Evolutionary conservation across 495 filamentous ascomycete species (phyloP).

Genomic region (Daldinia grandis): DNA sequence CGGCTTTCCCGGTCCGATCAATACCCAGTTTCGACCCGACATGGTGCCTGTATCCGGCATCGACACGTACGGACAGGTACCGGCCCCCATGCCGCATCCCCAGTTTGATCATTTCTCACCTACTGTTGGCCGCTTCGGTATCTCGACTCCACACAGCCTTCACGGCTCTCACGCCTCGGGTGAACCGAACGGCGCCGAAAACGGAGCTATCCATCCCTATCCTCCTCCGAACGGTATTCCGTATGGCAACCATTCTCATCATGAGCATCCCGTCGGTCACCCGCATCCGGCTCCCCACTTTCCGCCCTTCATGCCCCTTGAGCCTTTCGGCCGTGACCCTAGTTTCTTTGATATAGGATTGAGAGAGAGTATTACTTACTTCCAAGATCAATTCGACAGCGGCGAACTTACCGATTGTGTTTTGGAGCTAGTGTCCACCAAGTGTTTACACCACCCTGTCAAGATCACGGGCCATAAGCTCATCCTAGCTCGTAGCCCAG

Average conservation of each 20-base stretch:
- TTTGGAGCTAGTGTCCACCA: slow-evolving; percentile 56
- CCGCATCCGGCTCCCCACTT: slow-evolving; percentile 30
- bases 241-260: slow-evolving; percentile 41
- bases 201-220: slow-evolving; percentile 39
- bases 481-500: slow-evolving; percentile 60
- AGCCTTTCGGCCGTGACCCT: slow-evolving; percentile 23
- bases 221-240: slow-evolving; percentile 43
- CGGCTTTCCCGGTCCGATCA: slow-evolving; percentile 46
- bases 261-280: slow-evolving; percentile 36
- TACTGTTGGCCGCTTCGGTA: slow-evolving; percentile 49
- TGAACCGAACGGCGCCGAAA: slow-evolving; percentile 49
- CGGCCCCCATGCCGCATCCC: slow-evolving; percentile 45
- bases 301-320: slow-evolving; percentile 36
- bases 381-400: slow-evolving; percentile 51
- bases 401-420: slow-evolving; percentile 57
- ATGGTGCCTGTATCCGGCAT: slow-evolving; percentile 30
- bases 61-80: slow-evolving; percentile 46
- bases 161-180: slow-evolving; percentile 62
- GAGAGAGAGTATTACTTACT: slow-evolving; percentile 49
- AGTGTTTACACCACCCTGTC: slow-evolving; percentile 49
- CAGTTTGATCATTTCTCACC: slow-evolving; percentile 52
- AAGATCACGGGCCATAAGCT: slow-evolving; percentile 60
- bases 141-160: slow-evolving; percentile 62
- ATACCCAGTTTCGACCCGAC: slow-evolving; percentile 43
- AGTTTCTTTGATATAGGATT: slow-evolving; percentile 44